Base-by-base conservation (phyloP, 1,284 basidiomycete genomes). In the Ustilago sp. region DNA sequence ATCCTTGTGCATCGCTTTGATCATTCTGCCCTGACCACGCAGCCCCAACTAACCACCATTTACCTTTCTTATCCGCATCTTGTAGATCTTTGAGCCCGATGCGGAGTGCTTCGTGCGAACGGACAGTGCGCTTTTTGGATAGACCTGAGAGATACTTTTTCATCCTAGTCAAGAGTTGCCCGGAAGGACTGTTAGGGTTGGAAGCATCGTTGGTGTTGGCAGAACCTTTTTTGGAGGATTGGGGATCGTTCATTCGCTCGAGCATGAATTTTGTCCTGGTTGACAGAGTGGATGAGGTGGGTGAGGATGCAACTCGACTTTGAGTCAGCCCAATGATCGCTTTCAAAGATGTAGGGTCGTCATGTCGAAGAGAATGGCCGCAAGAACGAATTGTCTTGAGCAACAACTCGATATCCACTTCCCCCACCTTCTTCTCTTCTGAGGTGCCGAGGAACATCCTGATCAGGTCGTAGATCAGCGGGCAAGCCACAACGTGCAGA, bases 41-140 rank as follows among this genome's bases (percentile, higher is more conserved):
- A 0, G 96, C 94, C 32, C 96, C 97, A 41, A 98, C 93, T 2
- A 98, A 89, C 97, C 97, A 99, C 97, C 97, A 99, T 87, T 96
- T 97, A 2, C 97, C 97, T 82, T 92, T 93, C 35, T 90, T 92
- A 63, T 93, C 91, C 0, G 94, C 93, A 1, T 91, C 90, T 67
- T 91, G 92, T 11, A 99, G 89, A 86, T 99, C 96, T n/a, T 90
- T 88, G 23, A 98, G 59, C 38, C 73, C 74, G 19, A 86, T 77
- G 0, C 83, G 71, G 9, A 85, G 50, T 8, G 79, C 68, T n/a
- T 83, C 77, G 56, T 81, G 67, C 19, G 68, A 50, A 17, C 73
- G 59, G n/a, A 85, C 52, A 5, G 76, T 80, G 13, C 74, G 82
- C 62, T 78, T 79, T 57, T 75, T 80, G 31, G 59, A 67, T 64